Evolutionary conservation across 208 protist genomes (phyloP).

Genomic region (Crithidia fasciculata): DNA sequence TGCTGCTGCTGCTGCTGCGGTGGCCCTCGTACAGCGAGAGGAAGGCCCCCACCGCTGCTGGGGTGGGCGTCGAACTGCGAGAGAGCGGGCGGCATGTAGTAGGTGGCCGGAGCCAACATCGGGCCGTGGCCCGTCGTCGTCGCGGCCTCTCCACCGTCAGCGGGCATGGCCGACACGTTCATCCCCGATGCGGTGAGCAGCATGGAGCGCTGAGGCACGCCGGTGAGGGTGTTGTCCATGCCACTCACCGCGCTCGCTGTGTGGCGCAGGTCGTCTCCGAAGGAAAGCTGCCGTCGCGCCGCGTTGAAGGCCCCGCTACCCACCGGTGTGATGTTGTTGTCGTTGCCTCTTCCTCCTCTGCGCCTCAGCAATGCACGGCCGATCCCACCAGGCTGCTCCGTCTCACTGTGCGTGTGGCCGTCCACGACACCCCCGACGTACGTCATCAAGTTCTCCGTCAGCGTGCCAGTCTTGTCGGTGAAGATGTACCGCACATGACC

Average conservation of each 20-base stretch:
- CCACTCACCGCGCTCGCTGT: not conserved
- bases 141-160: constrained; percentile 14
- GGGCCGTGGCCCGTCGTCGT: not conserved
- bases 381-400: constrained; percentile 63
- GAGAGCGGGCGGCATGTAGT: constrained; percentile 8
- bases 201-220: not conserved
- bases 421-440: constrained; percentile 71
- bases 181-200: not conserved
- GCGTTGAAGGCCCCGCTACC: not conserved
- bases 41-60: not conserved
- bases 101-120: not conserved
- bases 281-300: not conserved
- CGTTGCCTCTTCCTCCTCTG: not conserved
- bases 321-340: not conserved
- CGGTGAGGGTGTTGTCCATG: constrained; percentile 1
- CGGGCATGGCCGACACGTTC: constrained; percentile 1
- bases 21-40: not conserved
- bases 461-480: constrained; percentile 92
- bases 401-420: constrained; percentile 56
- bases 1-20: not conserved
- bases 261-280: not conserved
- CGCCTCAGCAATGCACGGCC: constrained; percentile 47
- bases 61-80: no score
- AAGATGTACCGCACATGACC: constrained; percentile 88
- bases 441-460: constrained; percentile 92